Evolutionary conservation across 2,329 filamentous ascomycete genomes (phyloP).

Genomic region (Cladosporium halotolerans): DNA sequence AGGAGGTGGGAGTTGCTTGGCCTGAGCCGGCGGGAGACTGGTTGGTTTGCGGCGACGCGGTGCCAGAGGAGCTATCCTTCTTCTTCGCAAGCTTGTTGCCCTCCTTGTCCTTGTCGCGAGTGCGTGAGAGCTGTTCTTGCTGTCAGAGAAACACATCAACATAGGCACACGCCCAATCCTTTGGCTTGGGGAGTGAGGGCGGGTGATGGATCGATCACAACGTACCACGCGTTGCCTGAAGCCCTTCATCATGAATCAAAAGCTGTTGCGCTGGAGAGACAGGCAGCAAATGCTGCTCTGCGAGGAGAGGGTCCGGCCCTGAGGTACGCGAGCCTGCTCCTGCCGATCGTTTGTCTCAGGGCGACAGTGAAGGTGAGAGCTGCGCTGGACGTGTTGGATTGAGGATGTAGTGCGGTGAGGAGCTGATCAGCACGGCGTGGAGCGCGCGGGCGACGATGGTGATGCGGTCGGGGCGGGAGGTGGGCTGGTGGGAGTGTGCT

Average conservation of each 20-base stretch:
- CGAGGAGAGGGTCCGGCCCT: conserved; percentile 20
- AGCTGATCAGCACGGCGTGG: not conserved
- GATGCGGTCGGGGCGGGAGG: not conserved
- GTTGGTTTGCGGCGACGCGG: conserved; percentile 64
- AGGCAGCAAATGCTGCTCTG: conserved; percentile 27
- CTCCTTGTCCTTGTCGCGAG: conserved; percentile 56
- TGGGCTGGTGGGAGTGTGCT: conserved; percentile 3
- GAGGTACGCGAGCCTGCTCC: conserved; percentile 15
- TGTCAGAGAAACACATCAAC: conserved; percentile 34
- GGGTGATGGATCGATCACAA: conserved; percentile 22
- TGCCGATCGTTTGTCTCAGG: conserved; percentile 8
- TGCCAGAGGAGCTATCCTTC: conserved; percentile 57
- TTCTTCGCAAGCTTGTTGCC: conserved; percentile 65
- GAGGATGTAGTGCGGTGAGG: not conserved
- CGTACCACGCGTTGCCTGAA: conserved; percentile 96
- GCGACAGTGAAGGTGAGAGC: not conserved
- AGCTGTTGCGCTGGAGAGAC: conserved; percentile 12
- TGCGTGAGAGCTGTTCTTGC: conserved; percentile 82
- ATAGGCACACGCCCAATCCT: conserved; percentile 16
- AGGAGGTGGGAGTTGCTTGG: conserved; percentile 76
- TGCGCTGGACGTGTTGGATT: conserved; percentile 1
- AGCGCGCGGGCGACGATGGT: not conserved
- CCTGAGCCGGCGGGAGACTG: conserved; percentile 56
- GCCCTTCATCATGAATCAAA: conserved; percentile 67
- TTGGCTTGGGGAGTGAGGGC: not conserved